A percentile compares a stretch with the other conserved stretches of the same genome.
These are phyloP conservation scores for Meredithiella fracta DNA, from an alignment of 2,329 filamentous ascomycete genomes.

Conservation along the genomic window DNA sequence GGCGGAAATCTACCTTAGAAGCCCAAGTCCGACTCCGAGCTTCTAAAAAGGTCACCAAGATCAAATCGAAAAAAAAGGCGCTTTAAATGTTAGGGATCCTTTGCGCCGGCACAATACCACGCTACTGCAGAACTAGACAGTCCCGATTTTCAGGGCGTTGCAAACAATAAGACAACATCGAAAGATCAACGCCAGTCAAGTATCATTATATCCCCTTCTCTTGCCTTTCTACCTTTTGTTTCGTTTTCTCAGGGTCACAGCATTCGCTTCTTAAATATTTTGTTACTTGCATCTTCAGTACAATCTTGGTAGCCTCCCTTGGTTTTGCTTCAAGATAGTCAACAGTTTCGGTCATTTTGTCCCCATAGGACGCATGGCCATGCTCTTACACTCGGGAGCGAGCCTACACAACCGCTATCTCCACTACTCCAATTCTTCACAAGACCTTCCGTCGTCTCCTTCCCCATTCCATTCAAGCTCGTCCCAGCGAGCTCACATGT, in stretches of 20 bases:
- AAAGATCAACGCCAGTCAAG: no score
- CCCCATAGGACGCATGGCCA: slow-evolving; percentile 18
- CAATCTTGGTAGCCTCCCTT: not conserved
- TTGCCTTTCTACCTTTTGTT: not conserved
- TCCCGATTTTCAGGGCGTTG: not conserved
- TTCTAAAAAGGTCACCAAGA: not conserved
- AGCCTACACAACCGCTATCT: slow-evolving; percentile 46
- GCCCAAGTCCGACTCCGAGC: not conserved
- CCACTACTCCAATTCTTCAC: slow-evolving; percentile 19
- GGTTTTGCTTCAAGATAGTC: not conserved
- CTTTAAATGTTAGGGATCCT: not conserved
- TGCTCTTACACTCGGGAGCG: slow-evolving; percentile 44
- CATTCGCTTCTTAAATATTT: not conserved
- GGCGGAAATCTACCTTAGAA: not conserved
- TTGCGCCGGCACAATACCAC: slow-evolving; percentile 1
- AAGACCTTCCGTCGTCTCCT: slow-evolving; percentile 17
- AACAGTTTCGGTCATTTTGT: not conserved
- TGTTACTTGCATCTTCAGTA: not conserved
- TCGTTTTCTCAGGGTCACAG: no score
- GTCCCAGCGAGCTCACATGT: slow-evolving; percentile 7
- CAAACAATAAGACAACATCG: not conserved
- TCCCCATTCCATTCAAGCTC: not conserved
- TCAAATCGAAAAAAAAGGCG: not conserved
- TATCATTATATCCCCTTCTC: not conserved
- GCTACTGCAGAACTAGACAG: not conserved